A percentile compares a stretch with the other conserved stretches of the same genome.
These are phyloP conservation scores for Cinnamomum chago DNA, from an alignment of 164 flowering plant genomes.

Conservation along the genomic window DNA sequence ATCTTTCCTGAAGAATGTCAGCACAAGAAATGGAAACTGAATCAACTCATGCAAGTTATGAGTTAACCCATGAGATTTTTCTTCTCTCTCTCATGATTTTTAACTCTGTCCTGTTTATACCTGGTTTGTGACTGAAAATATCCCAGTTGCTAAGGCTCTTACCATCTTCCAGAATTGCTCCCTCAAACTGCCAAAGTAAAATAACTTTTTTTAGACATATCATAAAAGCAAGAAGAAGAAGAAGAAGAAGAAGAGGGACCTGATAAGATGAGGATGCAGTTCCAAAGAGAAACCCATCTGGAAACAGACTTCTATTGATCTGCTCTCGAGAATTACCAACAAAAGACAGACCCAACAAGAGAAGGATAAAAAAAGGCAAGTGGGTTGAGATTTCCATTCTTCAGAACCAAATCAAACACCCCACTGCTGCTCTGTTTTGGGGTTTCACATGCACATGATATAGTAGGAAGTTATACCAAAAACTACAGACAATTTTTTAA, in stretches of 20 bases:
- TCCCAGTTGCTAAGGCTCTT: constrained; percentile 36
- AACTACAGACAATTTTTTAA: too few species aligned
- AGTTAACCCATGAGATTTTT: not conserved
- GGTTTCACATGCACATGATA: not conserved
- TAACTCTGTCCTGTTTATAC: not conserved
- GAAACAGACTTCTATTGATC: constrained; percentile 21
- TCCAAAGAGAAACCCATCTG: constrained; percentile 30
- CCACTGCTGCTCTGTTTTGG: not conserved
- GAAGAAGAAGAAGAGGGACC: constrained; percentile 4
- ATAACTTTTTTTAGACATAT: not conserved
- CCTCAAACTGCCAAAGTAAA: constrained; percentile 22
- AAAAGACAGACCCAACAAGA: not conserved
- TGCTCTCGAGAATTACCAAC: constrained; percentile 7
- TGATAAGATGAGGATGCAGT: constrained; percentile 30
- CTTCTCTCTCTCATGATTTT: too few species aligned
- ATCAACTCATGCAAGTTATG: not conserved
- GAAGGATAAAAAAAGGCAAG: not conserved
- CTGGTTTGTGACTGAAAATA: constrained; percentile 17
- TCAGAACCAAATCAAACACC: not conserved
- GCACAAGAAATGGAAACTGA: not conserved
- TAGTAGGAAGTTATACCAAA: too few species aligned
- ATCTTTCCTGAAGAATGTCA: not conserved
- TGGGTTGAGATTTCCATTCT: not conserved
- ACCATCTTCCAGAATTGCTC: constrained; percentile 22
- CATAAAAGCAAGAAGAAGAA: not conserved